phyloP scores from a whole-genome alignment of 2,329 filamentous ascomycete species.

The Gliomastix tumulicola region DNA sequence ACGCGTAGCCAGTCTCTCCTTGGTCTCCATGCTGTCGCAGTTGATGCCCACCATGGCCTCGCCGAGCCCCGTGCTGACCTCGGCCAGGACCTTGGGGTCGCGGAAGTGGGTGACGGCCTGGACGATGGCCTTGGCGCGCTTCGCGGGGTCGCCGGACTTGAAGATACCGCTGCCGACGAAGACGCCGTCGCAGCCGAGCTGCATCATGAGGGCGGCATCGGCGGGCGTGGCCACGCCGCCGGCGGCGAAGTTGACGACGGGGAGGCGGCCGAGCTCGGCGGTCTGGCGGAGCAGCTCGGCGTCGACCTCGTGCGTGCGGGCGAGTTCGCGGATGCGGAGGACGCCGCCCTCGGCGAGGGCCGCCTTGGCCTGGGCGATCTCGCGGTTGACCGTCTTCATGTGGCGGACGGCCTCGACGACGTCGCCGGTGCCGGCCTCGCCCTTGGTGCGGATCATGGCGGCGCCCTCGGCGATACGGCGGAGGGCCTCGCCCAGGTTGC shows the following conservation, averaged over 20 bases:
- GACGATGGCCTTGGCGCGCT: conserved; percentile 90
- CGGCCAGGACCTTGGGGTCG: conserved; percentile 77
- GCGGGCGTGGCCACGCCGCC: conserved; percentile 99
- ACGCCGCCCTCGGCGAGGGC: conserved; percentile 55
- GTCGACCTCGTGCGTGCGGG: conserved; percentile 74
- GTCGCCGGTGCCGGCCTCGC: conserved; percentile 94
- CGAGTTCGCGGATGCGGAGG: conserved; percentile 57
- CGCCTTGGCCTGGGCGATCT: conserved; percentile 74
- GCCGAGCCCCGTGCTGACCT: conserved; percentile 83
- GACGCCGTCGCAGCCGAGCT: conserved; percentile 94
- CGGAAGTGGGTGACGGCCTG: conserved; percentile 87
- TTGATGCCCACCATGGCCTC: conserved; percentile 98
- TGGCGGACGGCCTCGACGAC: conserved; percentile 95
- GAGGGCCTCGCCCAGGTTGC: conserved; percentile 88
- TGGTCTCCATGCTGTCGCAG: conserved; percentile 66
- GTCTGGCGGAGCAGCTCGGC: conserved; percentile 78
- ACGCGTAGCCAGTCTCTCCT: conserved; percentile 75
- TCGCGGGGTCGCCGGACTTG: conserved; percentile 86
- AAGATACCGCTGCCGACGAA: conserved; percentile 98
- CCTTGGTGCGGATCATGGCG: conserved; percentile 98
- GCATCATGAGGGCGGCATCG: conserved; percentile 96
- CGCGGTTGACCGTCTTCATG: conserved; percentile 81
- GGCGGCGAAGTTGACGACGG: conserved; percentile 96
- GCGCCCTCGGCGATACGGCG: conserved; percentile 87
- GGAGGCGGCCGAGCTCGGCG: conserved; percentile 77